Conservation (phyloP, 805 yeast genomes). For the Lipomyces yamanashiensis region DNA sequence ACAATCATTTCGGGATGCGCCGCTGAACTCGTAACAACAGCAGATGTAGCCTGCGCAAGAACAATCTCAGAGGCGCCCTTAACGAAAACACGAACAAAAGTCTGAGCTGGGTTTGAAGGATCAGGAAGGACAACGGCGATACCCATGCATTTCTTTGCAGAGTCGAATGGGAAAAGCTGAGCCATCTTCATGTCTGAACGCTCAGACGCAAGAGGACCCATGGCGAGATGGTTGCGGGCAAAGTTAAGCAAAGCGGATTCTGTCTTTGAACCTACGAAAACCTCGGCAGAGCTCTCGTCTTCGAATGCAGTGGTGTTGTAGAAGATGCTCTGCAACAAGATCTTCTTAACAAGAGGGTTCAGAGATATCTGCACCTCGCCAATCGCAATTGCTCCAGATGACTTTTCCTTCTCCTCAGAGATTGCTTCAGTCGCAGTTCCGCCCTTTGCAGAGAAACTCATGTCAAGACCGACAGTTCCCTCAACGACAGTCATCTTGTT, state of each 20-base stretch:
- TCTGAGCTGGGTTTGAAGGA: constrained; percentile 25
- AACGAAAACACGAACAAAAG: constrained; percentile 60
- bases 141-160: constrained; percentile 92
- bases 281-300: constrained; percentile 52
- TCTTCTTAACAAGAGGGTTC: constrained; percentile 20
- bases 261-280: constrained; percentile 89
- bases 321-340: constrained; percentile 61
- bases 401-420: neutral
- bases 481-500: constrained; percentile 89
- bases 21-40: constrained; percentile 40
- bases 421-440: neutral
- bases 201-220: constrained; percentile 53
- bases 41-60: constrained; percentile 48
- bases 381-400: constrained; percentile 27
- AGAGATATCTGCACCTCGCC: constrained; percentile 34
- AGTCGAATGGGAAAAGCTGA: constrained; percentile 88
- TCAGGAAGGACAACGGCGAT: constrained; percentile 60
- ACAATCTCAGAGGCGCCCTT: constrained; percentile 97
- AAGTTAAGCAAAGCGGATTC: constrained; percentile 83
- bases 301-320: constrained; percentile 92
- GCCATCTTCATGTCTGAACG: constrained; percentile 55
- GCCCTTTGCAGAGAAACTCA: constrained; percentile 47
- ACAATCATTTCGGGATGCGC: constrained; percentile 8
- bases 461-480: constrained; percentile 63
- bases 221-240: constrained; percentile 61